Base-by-base conservation (phyloP, 1,284 basidiomycete species). In the Fistulinella staudtii region DNA sequence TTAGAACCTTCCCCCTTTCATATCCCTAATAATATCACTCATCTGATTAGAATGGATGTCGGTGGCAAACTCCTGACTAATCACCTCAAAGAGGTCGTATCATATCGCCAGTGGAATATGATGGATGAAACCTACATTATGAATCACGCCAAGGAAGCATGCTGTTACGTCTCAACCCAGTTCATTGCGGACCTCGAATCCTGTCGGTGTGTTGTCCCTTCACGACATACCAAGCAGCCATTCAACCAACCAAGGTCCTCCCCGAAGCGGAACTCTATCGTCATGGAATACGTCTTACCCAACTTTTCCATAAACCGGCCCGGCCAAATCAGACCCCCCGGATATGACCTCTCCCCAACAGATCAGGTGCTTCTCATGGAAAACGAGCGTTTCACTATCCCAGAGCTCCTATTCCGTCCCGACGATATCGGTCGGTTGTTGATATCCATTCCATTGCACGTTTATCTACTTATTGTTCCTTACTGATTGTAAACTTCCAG, bases 31-130 rank as follows among this genome's bases (percentile, higher is more conserved):
- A 46, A 55, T 46, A 36, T n/a, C n/a, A n/a, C n/a, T n/a, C n/a
- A n/a, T n/a, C n/a, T 45, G 55, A 47, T 45, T 58, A 93, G 93
- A 53, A 80, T 97, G 59, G 92, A 96, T 56, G 80, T 96, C 22
- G 93, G 93, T 41, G 94, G 94, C 40, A 96, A 96, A 67, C 74
- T 97, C 11, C 67, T 98, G 45, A 97, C 94, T 21, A 97, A 96
- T 67, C 88, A 95, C 42, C 76, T 98, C 27, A 96, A 97, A 60
- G 90, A 94, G 61, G 76, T 93, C 39, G 80, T 95, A 10, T 95
- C 92, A 10, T 97, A 91, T 65, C 82, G 92, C 24, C 94, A 98
- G 60, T 95, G 91, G 88, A 93, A 97, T 65, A 92, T 97, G 89
- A 93, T 93, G 81, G 93, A 97, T 61, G 89, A 96, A 68, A 93